Evolutionary conservation across 225 moss, liverwort and hornwort species (phyloP).

Genomic region (Rhytidiadelphus loreus): DNA sequence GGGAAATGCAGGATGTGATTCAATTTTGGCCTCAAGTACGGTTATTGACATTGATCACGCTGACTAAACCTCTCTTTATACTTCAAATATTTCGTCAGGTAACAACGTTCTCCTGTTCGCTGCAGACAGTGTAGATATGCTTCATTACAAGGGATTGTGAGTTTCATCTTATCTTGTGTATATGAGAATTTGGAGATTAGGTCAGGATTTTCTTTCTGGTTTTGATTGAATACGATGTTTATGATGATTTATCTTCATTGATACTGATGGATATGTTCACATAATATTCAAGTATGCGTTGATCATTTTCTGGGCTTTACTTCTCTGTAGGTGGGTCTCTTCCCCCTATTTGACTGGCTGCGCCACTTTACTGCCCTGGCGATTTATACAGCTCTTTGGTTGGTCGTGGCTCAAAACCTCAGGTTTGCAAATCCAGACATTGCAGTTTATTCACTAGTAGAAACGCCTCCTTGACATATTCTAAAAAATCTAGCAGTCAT

Average conservation of each 20-base stretch:
- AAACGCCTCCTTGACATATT: neutral
- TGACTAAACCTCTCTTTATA: conserved; percentile 60
- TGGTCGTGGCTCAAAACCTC: conserved; percentile 19
- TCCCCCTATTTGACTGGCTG: conserved; percentile 45
- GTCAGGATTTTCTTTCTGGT: neutral
- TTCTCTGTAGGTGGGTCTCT: conserved; percentile 31
- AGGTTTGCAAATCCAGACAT: conserved; percentile 1
- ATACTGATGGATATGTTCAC: neutral
- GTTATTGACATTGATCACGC: conserved; percentile 59
- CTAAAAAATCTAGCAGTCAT: neutral
- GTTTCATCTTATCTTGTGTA: neutral
- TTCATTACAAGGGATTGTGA: neutral
- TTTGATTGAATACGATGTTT: neutral
- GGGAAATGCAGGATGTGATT: conserved; percentile 60
- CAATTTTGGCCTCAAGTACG: conserved; percentile 80
- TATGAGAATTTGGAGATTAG: neutral
- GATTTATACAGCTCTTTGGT: conserved; percentile 27
- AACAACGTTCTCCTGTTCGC: neutral
- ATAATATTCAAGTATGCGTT: neutral
- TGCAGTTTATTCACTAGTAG: neutral
- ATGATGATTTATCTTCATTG: neutral
- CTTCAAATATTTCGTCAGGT: conserved; percentile 83
- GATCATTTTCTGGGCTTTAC: neutral
- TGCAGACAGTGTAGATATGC: neutral
- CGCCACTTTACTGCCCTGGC: conserved; percentile 40